phyloP scores from a whole-genome alignment of 2,329 filamentous ascomycete genomes.

The Fusarium buharicum region DNA sequence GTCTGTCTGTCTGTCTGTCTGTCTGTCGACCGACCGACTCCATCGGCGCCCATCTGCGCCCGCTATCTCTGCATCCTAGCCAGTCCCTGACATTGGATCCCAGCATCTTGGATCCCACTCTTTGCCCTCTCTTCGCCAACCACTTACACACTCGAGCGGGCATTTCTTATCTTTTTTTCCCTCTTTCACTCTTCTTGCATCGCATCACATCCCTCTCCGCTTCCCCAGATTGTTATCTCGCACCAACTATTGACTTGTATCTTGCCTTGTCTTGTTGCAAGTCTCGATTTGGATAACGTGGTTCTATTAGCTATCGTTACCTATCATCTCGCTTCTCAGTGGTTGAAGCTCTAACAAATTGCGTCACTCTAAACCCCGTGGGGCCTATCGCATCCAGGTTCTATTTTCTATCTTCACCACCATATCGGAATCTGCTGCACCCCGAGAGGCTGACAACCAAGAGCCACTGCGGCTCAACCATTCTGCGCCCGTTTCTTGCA shows the following conservation, averaged over 20 bases:
- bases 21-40: slow-evolving; percentile 39
- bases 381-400: slow-evolving; percentile 35
- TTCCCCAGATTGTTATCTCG: slow-evolving; percentile 49
- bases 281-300: slow-evolving; percentile 45
- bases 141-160: slow-evolving; percentile 44
- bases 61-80: slow-evolving; percentile 42
- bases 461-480: slow-evolving; percentile 43
- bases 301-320: slow-evolving; percentile 46
- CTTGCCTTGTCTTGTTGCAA: slow-evolving; percentile 23
- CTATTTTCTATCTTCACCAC: slow-evolving; percentile 28
- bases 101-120: slow-evolving; percentile 46
- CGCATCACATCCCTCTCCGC: slow-evolving; percentile 36
- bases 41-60: slow-evolving; percentile 47
- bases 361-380: slow-evolving; percentile 45
- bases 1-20: background rate
- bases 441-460: slow-evolving; percentile 29
- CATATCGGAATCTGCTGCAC: slow-evolving; percentile 24
- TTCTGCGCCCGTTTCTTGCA: slow-evolving; percentile 42
- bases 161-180: slow-evolving; percentile 43
- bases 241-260: slow-evolving; percentile 42
- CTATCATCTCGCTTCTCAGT: slow-evolving; percentile 41
- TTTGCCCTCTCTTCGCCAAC: slow-evolving; percentile 38
- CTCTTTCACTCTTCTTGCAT: slow-evolving; percentile 30
- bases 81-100: slow-evolving; percentile 43
- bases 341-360: slow-evolving; percentile 44